Evolutionary conservation across 2,329 filamentous ascomycete species (phyloP).

Genomic region (Verticillium dahliae): DNA sequence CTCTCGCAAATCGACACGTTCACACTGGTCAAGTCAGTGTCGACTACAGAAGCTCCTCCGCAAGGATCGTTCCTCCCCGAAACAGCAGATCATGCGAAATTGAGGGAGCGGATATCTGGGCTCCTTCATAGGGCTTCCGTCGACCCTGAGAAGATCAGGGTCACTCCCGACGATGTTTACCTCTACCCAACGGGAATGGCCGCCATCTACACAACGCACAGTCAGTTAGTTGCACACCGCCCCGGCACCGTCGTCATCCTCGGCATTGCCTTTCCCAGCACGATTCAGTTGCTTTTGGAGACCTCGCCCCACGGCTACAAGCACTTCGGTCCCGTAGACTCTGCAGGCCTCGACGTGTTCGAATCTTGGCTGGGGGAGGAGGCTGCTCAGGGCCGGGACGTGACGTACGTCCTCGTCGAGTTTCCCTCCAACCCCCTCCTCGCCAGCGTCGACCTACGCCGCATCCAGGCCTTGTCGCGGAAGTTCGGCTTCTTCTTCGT

Average conservation of each 20-base stretch:
- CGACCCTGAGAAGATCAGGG: conserved; percentile 16
- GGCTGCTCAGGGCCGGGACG: conserved; percentile 25
- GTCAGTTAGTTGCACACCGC: conserved; percentile 25
- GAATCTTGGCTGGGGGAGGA: conserved; percentile 36
- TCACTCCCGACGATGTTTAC: conserved; percentile 36
- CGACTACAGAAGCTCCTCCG: conserved; percentile 15
- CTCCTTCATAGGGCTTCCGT: conserved; percentile 34
- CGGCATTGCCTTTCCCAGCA: conserved; percentile 46
- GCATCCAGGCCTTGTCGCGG: conserved; percentile 23
- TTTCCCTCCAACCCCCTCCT: conserved; percentile 29
- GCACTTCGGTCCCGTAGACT: conserved; percentile 38
- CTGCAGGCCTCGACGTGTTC: conserved; percentile 32
- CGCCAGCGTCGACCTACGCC: conserved; percentile 23
- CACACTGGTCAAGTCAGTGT: conserved; percentile 23
- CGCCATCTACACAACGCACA: conserved; percentile 36
- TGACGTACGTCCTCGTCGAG: conserved; percentile 43
- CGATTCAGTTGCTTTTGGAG: conserved; percentile 38
- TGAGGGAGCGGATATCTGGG: conserved; percentile 32
- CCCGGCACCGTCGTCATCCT: conserved; percentile 33
- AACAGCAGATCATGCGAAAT: conserved; percentile 24
- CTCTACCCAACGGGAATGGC: conserved; percentile 51
- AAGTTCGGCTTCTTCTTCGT: conserved; percentile 37
- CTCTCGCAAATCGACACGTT: conserved; percentile 27
- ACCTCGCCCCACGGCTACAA: conserved; percentile 35
- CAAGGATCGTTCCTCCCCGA: conserved; percentile 31